phyloP scores from a whole-genome alignment of 1,139 yeast genomes.

The Martiniozyma asiatica region DNA sequence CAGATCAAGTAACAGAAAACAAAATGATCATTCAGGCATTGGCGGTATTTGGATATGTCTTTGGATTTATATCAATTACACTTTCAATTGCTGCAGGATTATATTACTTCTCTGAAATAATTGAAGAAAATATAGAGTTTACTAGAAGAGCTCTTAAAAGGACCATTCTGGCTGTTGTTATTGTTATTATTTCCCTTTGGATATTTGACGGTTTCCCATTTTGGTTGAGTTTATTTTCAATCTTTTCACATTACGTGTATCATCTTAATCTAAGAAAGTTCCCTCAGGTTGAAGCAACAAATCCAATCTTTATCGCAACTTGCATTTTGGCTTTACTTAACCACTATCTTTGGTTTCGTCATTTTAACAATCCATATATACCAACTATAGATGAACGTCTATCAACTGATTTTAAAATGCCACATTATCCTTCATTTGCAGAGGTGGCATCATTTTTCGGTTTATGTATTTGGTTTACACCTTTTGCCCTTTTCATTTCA shows the following conservation, averaged over 20 bases:
- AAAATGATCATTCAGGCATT: constrained; percentile 40
- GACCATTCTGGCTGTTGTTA: constrained; percentile 47
- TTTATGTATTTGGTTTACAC: constrained; percentile 85
- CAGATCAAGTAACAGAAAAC: no score
- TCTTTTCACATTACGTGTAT: constrained; percentile 61
- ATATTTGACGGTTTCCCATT: constrained; percentile 69
- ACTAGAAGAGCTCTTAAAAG: constrained; percentile 59
- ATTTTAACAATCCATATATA: constrained; percentile 60
- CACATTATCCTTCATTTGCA: constrained; percentile 68
- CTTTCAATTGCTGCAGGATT: constrained; percentile 77
- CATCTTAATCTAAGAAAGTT: constrained; percentile 65
- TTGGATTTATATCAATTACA: constrained; percentile 67
- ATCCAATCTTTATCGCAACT: constrained; percentile 59
- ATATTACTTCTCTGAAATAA: constrained; percentile 81
- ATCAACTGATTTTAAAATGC: constrained; percentile 46
- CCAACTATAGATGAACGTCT: constrained; percentile 47
- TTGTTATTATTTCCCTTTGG: constrained; percentile 20
- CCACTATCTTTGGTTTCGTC: constrained; percentile 84
- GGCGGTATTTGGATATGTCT: constrained; percentile 57
- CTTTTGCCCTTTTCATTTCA: constrained; percentile 85
- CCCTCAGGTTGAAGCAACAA: constrained; percentile 69
- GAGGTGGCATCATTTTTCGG: constrained; percentile 94
- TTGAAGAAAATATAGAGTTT: constrained; percentile 85
- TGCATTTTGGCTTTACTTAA: constrained; percentile 66
- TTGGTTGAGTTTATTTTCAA: constrained; percentile 48